Evolutionary conservation across 192 early-diverging fungal species (phyloP).

Genomic region (Chytriomyces sp.): DNA sequence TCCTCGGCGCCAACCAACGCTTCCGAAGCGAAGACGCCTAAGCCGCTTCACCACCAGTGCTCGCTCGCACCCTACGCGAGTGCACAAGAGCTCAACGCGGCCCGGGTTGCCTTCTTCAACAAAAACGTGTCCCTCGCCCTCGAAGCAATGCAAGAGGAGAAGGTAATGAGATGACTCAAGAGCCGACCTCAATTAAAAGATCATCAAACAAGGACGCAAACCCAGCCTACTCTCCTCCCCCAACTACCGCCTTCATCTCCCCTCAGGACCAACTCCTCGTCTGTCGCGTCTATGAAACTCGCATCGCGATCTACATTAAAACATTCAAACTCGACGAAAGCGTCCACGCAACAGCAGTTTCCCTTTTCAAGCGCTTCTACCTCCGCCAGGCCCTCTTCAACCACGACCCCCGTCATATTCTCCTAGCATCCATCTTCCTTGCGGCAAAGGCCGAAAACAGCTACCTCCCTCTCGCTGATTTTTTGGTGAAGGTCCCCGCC

Average conservation of each 20-base stretch:
- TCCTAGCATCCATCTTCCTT: constrained; percentile 53
- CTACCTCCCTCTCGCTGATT: constrained; percentile 38
- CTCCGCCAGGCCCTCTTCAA: constrained; percentile 50
- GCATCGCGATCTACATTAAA: constrained; percentile 35
- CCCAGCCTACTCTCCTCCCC: background rate
- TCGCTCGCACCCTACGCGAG: background rate
- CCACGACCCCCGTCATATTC: constrained; percentile 49
- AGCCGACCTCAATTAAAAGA: background rate
- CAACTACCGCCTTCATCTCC: constrained; percentile 35
- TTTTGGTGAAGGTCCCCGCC: constrained; percentile 44
- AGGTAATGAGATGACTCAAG: background rate
- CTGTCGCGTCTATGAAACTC: constrained; percentile 43
- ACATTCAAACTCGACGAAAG: constrained; percentile 42
- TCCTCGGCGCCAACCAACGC: background rate
- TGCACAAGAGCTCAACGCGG: background rate
- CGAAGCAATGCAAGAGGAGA: background rate
- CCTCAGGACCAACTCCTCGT: constrained; percentile 40
- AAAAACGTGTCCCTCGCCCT: background rate
- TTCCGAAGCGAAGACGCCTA: too few relatives aligned
- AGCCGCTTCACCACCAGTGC: background rate
- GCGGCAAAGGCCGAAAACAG: constrained; percentile 48
- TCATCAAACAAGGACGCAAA: background rate
- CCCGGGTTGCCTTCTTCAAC: background rate
- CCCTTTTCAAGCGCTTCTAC: constrained; percentile 57
- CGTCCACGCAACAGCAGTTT: constrained; percentile 54